These are phyloP conservation scores for Ophiobolus disseminans DNA, from an alignment of 2,329 filamentous ascomycete species.

Conservation along the genomic window DNA sequence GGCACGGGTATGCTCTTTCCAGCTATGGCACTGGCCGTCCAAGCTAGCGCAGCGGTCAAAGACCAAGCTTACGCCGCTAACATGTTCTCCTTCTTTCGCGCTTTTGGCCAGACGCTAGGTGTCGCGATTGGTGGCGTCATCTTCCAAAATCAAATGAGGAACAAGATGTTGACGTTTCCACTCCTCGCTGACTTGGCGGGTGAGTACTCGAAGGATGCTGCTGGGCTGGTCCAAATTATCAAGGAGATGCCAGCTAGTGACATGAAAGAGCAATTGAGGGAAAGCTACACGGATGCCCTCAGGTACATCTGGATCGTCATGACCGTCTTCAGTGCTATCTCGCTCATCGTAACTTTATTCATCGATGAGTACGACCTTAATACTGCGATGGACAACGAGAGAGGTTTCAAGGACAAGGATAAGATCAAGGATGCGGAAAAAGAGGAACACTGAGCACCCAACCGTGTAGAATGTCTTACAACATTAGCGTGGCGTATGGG, in stretches of 20 bases:
- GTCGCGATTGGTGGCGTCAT: conserved; percentile 72
- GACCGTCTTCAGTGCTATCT: conserved; percentile 60
- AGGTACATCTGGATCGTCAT: conserved; percentile 65
- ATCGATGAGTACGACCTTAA: conserved; percentile 59
- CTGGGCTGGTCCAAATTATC: conserved; percentile 65
- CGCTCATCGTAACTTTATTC: conserved; percentile 60
- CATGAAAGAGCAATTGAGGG: conserved; percentile 51
- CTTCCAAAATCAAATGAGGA: conserved; percentile 70
- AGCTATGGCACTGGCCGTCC: conserved; percentile 67
- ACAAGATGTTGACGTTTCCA: conserved; percentile 58
- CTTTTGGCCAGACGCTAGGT: conserved; percentile 70
- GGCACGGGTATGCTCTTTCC: conserved; percentile 72
- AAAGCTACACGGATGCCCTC: conserved; percentile 62
- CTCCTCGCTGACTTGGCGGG: conserved; percentile 57
- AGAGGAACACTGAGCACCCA: conserved; percentile 12
- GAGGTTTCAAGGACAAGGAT: conserved; percentile 54
- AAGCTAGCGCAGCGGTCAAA: conserved; percentile 64
- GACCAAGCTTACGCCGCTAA: conserved; percentile 68
- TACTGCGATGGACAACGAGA: conserved; percentile 56
- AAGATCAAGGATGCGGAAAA: conserved; percentile 34
- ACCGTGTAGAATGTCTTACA: no score
- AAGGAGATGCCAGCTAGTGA: conserved; percentile 59
- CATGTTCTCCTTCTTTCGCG: conserved; percentile 72
- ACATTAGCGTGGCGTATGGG: no score
- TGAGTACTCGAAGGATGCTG: conserved; percentile 64